Evolutionary conservation across 179 eudicot genomes (phyloP).

Genomic region (Silene vulgaris): DNA sequence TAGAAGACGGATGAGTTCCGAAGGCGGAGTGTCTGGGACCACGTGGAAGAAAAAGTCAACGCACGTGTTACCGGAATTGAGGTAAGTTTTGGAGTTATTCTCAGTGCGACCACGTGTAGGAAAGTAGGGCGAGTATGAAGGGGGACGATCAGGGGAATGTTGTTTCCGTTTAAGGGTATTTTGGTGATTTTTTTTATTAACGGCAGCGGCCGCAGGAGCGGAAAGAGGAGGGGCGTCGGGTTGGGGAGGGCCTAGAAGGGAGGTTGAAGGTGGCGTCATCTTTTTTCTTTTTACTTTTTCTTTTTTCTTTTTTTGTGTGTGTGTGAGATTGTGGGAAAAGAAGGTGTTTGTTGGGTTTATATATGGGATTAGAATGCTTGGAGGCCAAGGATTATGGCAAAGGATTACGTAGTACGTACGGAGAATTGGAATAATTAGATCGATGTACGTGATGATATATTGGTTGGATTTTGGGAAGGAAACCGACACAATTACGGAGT

Average conservation of each 20-base stretch:
- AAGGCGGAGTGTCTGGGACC: conserved; percentile 28
- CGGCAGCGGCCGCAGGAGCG: not conserved
- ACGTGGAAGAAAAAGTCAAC: conserved; percentile 42
- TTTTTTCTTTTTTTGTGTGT: not conserved
- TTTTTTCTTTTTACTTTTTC: not conserved
- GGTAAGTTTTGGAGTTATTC: conserved; percentile 26
- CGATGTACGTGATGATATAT: too few species aligned
- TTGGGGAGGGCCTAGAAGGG: conserved; percentile 12
- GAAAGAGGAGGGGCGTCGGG: not conserved
- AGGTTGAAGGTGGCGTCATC: not conserved
- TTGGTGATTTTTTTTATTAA: not conserved
- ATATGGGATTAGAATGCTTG: too few species aligned
- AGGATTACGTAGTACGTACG: too few species aligned
- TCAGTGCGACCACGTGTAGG: conserved; percentile 21
- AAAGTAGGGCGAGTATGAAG: not conserved
- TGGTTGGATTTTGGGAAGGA: too few species aligned
- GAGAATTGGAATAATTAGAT: too few species aligned
- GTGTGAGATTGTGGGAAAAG: not conserved
- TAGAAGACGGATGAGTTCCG: conserved; percentile 3
- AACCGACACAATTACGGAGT: too few species aligned
- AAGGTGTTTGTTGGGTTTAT: not conserved
- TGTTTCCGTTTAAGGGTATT: not conserved
- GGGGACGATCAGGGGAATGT: not conserved
- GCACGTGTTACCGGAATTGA: conserved; percentile 30
- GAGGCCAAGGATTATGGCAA: too few species aligned